Percentiles rank a stretch among this genome's conserved stretches.
Conservation (phyloP, 2,329 filamentous ascomycete species). For the Claviceps arundinis region DNA sequence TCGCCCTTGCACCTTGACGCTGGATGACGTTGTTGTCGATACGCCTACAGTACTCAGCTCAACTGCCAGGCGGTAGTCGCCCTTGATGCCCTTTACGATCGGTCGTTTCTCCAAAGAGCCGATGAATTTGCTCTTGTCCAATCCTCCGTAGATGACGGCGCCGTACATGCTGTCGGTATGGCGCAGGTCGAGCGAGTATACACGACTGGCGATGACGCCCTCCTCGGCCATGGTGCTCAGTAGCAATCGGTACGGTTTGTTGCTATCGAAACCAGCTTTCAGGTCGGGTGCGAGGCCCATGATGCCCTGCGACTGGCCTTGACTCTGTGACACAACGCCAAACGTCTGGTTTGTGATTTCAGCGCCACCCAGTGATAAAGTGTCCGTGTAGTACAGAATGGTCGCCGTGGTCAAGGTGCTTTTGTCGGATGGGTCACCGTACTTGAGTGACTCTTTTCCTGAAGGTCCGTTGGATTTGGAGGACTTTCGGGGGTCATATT, state of each 20-base stretch:
- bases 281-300: slow-evolving; percentile 34
- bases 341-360: slow-evolving; percentile 34
- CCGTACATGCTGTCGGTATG: slow-evolving; percentile 28
- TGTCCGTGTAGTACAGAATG: slow-evolving; percentile 33
- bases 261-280: slow-evolving; percentile 22
- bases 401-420: slow-evolving; percentile 23
- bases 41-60: slow-evolving; percentile 19
- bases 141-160: slow-evolving; percentile 38
- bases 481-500: slow-evolving; percentile 31
- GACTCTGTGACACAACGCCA: slow-evolving; percentile 30
- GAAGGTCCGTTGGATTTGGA: slow-evolving; percentile 23
- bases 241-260: slow-evolving; percentile 37
- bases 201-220: slow-evolving; percentile 33
- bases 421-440: slow-evolving; percentile 24
- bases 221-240: slow-evolving; percentile 34
- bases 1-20: slow-evolving; percentile 13
- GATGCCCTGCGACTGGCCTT: slow-evolving; percentile 38
- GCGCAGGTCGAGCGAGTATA: slow-evolving; percentile 38
- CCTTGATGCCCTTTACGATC: slow-evolving; percentile 25
- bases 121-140: slow-evolving; percentile 38
- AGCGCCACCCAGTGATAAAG: slow-evolving; percentile 29
- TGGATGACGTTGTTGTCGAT: slow-evolving; percentile 12
- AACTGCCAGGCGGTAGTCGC: slow-evolving; percentile 25
- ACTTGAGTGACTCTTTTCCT: slow-evolving; percentile 24
- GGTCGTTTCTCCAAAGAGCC: slow-evolving; percentile 30